These are phyloP conservation scores for Gaeumannomyces sp. DNA, from an alignment of 2,329 filamentous ascomycete genomes.

Conservation along the genomic window DNA sequence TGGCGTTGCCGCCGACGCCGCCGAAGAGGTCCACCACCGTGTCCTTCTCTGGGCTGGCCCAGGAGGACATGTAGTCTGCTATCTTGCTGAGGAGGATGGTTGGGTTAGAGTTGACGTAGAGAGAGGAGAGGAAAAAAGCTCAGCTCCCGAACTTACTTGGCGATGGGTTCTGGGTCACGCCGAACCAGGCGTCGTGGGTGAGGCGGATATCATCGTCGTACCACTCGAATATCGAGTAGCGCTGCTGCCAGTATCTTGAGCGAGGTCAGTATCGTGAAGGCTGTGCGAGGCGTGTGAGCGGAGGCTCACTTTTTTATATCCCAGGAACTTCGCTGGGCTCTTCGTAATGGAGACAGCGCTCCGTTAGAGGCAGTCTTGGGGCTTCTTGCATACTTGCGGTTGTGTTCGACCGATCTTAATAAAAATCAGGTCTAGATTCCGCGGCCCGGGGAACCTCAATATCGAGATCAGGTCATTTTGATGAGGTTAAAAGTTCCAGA, in stretches of 20 bases:
- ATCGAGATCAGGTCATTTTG: too few species aligned
- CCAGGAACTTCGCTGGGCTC: constrained; percentile 64
- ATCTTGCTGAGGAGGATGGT: constrained; percentile 51
- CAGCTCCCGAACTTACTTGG: constrained; percentile 50
- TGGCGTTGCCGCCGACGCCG: constrained; percentile 87
- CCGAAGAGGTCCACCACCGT: constrained; percentile 84
- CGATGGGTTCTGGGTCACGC: constrained; percentile 92
- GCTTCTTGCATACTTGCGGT: constrained; percentile 33
- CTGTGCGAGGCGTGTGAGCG: not conserved
- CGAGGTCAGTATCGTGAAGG: too few species aligned
- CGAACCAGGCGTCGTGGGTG: constrained; percentile 94
- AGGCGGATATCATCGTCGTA: constrained; percentile 87
- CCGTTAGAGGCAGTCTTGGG: constrained; percentile 45
- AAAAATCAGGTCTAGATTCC: too few species aligned
- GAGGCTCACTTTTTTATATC: constrained; percentile 74
- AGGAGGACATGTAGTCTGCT: constrained; percentile 60
- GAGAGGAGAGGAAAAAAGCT: not conserved
- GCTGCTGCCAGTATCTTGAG: constrained; percentile 79
- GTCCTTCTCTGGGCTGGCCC: constrained; percentile 37
- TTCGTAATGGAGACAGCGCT: constrained; percentile 70
- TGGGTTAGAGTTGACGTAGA: constrained; percentile 9
- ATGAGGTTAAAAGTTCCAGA: too few species aligned
- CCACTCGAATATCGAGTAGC: constrained; percentile 77
- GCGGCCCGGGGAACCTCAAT: too few species aligned
- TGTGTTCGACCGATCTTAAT: too few species aligned